Evolutionary conservation across 768 basidiomycete genomes (phyloP).

Genomic region (Cytidiella melzeri): DNA sequence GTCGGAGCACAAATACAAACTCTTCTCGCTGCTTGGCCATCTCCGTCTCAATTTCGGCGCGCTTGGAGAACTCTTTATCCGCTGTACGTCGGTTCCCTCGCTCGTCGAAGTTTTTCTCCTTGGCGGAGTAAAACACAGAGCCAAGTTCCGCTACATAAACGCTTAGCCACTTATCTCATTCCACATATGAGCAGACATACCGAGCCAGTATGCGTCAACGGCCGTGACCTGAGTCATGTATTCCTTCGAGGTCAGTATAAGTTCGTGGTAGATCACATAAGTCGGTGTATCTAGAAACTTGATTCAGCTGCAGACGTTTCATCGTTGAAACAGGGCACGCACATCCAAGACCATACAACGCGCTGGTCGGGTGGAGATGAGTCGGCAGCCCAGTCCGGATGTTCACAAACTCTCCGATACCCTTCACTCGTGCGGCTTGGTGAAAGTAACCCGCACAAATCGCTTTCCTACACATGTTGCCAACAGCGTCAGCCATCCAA

Average conservation of each 20-base stretch:
- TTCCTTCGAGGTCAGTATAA: constrained; percentile 91
- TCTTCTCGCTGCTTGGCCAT: constrained; percentile 81
- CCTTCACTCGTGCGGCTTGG: constrained; percentile 96
- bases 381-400: constrained; percentile 92
- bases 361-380: constrained; percentile 94
- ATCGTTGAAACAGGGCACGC: constrained; percentile 26
- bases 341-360: constrained; percentile 95
- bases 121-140: constrained; percentile 94
- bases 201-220: constrained; percentile 96
- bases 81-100: constrained; percentile 68
- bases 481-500: background rate
- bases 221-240: constrained; percentile 99
- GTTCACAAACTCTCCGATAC: constrained; percentile 98
- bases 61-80: constrained; percentile 87
- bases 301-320: background rate
- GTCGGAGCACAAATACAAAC: constrained; percentile 28
- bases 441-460: constrained; percentile 99
- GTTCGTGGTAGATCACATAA: constrained; percentile 95
- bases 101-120: constrained; percentile 97
- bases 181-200: constrained; percentile 34
- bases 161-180: constrained; percentile 8
- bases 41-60: constrained; percentile 86
- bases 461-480: constrained; percentile 60
- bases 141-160: constrained; percentile 73
- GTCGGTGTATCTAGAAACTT: constrained; percentile 77